A percentile compares a stretch with the other conserved stretches of the same genome.
phyloP scores from a whole-genome alignment of 345 rosid species.

The Erodium maritimum region DNA sequence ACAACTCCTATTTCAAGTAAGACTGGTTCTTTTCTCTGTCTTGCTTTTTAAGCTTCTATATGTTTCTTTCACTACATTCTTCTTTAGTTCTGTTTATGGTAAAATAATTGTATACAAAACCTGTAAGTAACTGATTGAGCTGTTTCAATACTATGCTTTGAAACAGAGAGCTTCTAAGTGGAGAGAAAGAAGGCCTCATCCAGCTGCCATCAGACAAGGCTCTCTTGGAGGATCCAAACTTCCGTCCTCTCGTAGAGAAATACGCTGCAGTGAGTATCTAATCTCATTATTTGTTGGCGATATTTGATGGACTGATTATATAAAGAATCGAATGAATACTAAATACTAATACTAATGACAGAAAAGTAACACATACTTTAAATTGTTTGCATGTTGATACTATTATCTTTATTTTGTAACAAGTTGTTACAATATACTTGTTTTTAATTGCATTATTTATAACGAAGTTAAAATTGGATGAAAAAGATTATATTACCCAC shows the following conservation, averaged over 20 bases:
- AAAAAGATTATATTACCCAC: too few relatives aligned
- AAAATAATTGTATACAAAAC: background rate
- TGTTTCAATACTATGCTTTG: background rate
- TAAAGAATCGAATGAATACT: too few relatives aligned
- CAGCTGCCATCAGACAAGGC: conserved; percentile 73
- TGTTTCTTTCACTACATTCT: background rate
- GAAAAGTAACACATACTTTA: too few relatives aligned
- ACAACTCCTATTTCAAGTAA: conserved; percentile 80
- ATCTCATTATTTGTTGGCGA: too few relatives aligned
- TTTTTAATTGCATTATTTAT: too few relatives aligned
- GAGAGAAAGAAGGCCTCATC: conserved; percentile 73
- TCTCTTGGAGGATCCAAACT: conserved; percentile 61
- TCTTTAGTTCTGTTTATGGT: background rate
- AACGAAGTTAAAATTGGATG: too few relatives aligned
- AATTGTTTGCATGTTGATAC: too few relatives aligned
- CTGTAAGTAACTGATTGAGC: background rate
- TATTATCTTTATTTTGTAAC: too few relatives aligned
- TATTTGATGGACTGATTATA: too few relatives aligned
- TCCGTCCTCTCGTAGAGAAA: conserved; percentile 58
- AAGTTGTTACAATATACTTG: too few relatives aligned
- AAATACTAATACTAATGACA: too few relatives aligned
- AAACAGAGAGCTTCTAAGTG: conserved; percentile 58
- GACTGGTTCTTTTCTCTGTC: background rate
- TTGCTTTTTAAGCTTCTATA: background rate
- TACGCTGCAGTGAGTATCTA: conserved; percentile 49